A percentile compares a stretch with the other conserved stretches of the same genome.
phyloP scores from a whole-genome alignment of 1,284 basidiomycete species.

The Vanrija sp. region DNA sequence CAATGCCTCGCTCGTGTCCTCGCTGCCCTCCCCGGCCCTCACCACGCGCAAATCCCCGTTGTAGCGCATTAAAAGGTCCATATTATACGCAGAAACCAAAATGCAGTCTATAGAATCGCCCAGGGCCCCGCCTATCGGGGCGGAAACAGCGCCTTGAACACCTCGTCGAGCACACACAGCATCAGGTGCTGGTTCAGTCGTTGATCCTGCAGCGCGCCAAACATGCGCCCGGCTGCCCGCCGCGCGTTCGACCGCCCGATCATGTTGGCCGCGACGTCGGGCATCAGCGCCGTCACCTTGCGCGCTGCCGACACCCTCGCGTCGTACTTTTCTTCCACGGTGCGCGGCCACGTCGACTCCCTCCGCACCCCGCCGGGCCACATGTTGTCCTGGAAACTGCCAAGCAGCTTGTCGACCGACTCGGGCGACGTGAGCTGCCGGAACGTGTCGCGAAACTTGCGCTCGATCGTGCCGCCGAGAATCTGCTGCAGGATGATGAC shows the following conservation, averaged over 20 bases:
- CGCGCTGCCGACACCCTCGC: conserved; percentile 80
- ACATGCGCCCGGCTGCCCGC: conserved; percentile 81
- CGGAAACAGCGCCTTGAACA: conserved; percentile 37
- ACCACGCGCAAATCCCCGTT: not conserved
- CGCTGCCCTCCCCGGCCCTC: no score
- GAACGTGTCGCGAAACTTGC: conserved; percentile 72
- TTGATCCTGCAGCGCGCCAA: conserved; percentile 86
- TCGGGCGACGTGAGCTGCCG: conserved; percentile 62
- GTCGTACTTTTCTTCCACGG: conserved; percentile 68
- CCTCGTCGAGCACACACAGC: conserved; percentile 83
- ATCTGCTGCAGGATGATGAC: conserved; percentile 94
- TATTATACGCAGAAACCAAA: not conserved
- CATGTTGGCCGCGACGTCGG: conserved; percentile 92
- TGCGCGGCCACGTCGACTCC: conserved; percentile 60
- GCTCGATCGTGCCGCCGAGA: conserved; percentile 88
- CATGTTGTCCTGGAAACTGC: conserved; percentile 63
- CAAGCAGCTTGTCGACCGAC: conserved; percentile 64
- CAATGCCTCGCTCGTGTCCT: not conserved
- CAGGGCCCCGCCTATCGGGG: not conserved
- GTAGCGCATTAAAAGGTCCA: no score
- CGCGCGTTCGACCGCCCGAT: conserved; percentile 91
- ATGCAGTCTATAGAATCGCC: not conserved
- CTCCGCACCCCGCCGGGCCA: conserved; percentile 80
- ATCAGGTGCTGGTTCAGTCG: conserved; percentile 87
- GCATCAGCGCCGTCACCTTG: conserved; percentile 73